A percentile compares a stretch with the other conserved stretches of the same genome.
Evolutionary conservation across 306 rosid species (phyloP).

Genomic region (Rosa chinensis): DNA sequence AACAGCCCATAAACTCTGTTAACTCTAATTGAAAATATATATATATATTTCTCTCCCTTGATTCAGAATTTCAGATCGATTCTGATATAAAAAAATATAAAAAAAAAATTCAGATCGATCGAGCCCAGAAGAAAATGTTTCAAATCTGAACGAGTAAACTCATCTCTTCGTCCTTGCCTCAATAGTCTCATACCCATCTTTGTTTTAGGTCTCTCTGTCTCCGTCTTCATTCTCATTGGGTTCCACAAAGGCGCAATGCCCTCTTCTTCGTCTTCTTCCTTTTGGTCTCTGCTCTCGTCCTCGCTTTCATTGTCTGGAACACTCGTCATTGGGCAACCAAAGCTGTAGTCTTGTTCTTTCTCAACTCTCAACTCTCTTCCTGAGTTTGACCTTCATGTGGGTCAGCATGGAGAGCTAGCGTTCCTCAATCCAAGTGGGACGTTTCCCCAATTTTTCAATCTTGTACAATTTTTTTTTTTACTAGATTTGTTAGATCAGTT

Average conservation of each 20-base stretch:
- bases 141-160: too few relatives aligned
- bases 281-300: constrained; percentile 39
- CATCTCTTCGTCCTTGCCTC: constrained; percentile 12
- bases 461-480: too few relatives aligned
- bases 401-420: constrained; percentile 41
- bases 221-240: constrained; percentile 47
- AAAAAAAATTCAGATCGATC: too few relatives aligned
- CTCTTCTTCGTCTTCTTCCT: constrained; percentile 48
- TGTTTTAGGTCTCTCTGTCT: constrained; percentile 45
- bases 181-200: constrained; percentile 44
- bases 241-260: constrained; percentile 35
- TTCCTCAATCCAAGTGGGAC: too few relatives aligned
- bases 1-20: too few relatives aligned
- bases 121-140: too few relatives aligned
- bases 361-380: constrained; percentile 45
- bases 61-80: too few relatives aligned
- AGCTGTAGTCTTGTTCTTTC: constrained; percentile 33
- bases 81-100: too few relatives aligned
- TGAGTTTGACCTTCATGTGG: constrained; percentile 43
- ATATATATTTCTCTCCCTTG: too few relatives aligned
- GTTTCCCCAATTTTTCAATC: too few relatives aligned
- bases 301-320: constrained; percentile 54
- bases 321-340: constrained; percentile 29
- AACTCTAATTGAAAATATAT: too few relatives aligned
- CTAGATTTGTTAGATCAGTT: too few relatives aligned